A percentile compares a stretch with the other conserved stretches of the same genome.
Conservation (phyloP, 176 grass and related monocot species). For the Oryza longistaminata region DNA sequence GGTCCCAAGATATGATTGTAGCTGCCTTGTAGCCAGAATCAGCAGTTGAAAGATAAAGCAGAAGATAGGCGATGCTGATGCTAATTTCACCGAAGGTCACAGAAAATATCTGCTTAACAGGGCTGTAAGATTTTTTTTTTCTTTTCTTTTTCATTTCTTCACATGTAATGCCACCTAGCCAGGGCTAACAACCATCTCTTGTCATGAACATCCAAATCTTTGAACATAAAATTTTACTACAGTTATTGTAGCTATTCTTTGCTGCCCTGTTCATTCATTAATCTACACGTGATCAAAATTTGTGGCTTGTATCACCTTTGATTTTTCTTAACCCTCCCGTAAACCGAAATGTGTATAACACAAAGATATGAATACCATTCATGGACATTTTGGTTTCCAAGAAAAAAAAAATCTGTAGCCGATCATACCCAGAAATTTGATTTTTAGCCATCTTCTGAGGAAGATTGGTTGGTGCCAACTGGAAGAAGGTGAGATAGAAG, state of each 20-base stretch:
- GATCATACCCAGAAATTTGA: background rate
- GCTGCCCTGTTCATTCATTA: background rate
- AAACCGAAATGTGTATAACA: background rate
- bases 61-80: slow-evolving; percentile 37
- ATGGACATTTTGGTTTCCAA: background rate
- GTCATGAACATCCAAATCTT: background rate
- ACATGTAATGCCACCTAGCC: slow-evolving; percentile 40
- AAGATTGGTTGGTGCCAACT: background rate
- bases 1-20: slow-evolving; percentile 50
- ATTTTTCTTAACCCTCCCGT: background rate
- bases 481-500: background rate
- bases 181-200: slow-evolving; percentile 43
- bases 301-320: background rate
- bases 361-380: background rate
- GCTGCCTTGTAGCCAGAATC: slow-evolving; percentile 46
- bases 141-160: background rate
- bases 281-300: background rate
- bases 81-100: slow-evolving; percentile 36
- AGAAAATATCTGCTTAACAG: slow-evolving; percentile 22
- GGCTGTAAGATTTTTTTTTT: slow-evolving; percentile 5
- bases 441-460: background rate
- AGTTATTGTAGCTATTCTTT: slow-evolving; percentile 14
- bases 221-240: slow-evolving; percentile 18
- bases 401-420: background rate
- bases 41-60: slow-evolving; percentile 42